These are phyloP conservation scores for Physcomitrellopsis africana DNA, from an alignment of 225 moss, liverwort and hornwort species.

Conservation along the genomic window DNA sequence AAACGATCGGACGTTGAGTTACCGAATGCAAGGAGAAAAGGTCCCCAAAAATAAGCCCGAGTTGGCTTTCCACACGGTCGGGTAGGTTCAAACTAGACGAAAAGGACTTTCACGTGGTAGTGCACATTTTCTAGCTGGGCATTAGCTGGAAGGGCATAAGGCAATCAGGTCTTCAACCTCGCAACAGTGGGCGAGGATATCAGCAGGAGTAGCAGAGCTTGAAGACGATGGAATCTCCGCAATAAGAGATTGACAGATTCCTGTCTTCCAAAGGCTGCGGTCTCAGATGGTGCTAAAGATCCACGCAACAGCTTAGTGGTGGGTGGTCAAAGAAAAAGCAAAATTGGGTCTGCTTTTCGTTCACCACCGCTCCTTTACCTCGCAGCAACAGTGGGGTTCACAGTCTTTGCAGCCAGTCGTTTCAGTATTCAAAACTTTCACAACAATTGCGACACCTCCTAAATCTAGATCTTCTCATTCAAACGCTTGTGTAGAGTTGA, in stretches of 20 bases:
- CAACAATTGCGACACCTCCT: neutral
- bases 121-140: slow-evolving; percentile 17
- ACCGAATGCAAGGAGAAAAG: neutral
- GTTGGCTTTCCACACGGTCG: slow-evolving; percentile 29
- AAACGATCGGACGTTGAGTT: neutral
- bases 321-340: neutral
- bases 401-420: too few species aligned
- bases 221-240: slow-evolving; percentile 8
- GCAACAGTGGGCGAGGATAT: too few species aligned
- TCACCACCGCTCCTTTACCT: slow-evolving; percentile 45
- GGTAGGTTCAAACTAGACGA: neutral
- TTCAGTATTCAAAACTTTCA: neutral
- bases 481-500: neutral
- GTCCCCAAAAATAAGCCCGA: neutral
- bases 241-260: slow-evolving; percentile 16
- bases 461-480: neutral
- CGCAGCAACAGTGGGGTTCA: neutral
- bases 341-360: slow-evolving; percentile 5
- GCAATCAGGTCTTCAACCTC: too few species aligned
- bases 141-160: neutral
- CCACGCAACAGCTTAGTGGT: slow-evolving; percentile 1
- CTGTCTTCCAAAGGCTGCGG: neutral
- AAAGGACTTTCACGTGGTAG: slow-evolving; percentile 25
- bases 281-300: slow-evolving; percentile 13
- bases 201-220: too few species aligned